Evolutionary conservation across 1,284 basidiomycete genomes (phyloP).

Genomic region (Irpex lacteus): DNA sequence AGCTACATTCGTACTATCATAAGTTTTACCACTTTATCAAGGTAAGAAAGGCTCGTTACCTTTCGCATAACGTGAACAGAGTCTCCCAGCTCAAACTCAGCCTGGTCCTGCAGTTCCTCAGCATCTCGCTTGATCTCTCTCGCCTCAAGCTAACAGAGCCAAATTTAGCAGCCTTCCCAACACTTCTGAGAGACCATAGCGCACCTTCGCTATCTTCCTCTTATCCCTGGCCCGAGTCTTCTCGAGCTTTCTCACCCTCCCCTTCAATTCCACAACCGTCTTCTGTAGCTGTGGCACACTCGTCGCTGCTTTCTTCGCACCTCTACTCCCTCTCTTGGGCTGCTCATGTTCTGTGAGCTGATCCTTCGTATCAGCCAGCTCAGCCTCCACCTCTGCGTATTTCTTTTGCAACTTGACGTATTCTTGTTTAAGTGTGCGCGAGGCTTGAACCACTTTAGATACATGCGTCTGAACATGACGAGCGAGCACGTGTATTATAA

Average conservation of each 20-base stretch:
- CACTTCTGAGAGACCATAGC: not conserved
- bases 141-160: constrained; percentile 29
- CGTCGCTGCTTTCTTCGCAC: constrained; percentile 10
- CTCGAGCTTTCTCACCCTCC: constrained; percentile 24
- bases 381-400: constrained; percentile 25
- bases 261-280: constrained; percentile 25
- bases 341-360: constrained; percentile 25
- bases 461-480: constrained; percentile 21
- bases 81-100: constrained; percentile 30
- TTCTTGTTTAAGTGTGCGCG: constrained; percentile 19
- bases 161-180: not conserved
- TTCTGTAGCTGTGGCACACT: constrained; percentile 19
- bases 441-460: constrained; percentile 20
- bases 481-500: too few relatives aligned
- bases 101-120: constrained; percentile 32
- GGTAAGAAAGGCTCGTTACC: constrained; percentile 20
- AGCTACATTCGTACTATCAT: constrained; percentile 31
- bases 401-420: constrained; percentile 20
- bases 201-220: constrained; percentile 29
- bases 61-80: constrained; percentile 39
- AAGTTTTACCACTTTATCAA: not conserved
- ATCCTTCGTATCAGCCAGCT: constrained; percentile 24
- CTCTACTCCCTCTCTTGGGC: constrained; percentile 23
- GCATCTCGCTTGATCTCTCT: constrained; percentile 38
- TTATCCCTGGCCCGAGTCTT: constrained; percentile 30